Evolutionary conservation across 495 filamentous ascomycete genomes (phyloP), one percentile per base, ranked within the genome.

Genomic region (Astrothelium macrocarpum): DNA sequence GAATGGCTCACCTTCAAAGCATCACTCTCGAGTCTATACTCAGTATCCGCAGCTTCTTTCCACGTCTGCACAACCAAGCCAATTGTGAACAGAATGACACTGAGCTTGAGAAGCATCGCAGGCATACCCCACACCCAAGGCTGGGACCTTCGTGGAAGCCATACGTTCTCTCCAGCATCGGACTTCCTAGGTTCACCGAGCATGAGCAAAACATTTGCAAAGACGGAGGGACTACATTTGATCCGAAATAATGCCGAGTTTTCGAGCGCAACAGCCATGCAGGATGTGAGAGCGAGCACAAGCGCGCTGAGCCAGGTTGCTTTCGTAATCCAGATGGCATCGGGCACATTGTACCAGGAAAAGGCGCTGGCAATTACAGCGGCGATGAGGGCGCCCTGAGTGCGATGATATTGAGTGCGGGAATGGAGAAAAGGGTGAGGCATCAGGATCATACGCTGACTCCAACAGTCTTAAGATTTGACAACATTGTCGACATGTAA

Each of bases 401-500:
- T 10, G 25, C 9, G 16, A 56, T 1, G 5, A 9, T 29, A 12
- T 28, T 4, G 12, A 26, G 20, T 29, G 9, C 26, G 4, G 9
- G 49, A 29, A 26, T 28, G 12, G 10, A 10, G 2, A 28, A 9
- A 10, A 56, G 4, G 20, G n/a, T 5, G n/a, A 28, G 16, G 25
- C 2, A 26, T 5, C 0, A 29, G 7, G 7, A 56, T 4, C 23
- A 28, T 29, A 56, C 49, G 16, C 25, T 56, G 0, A 56, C 7
- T 29, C 49, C 49, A 2, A 56, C 49, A 29, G 49, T 56, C 25
- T 56, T 29, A 2, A 29, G 49, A 56, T 56, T 56, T 20, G 49
- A 56, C 25, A 56, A 10, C 49, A 56, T 56, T 25, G 49, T 56
- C 25, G 23, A 28, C 49, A 56, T 56, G 25, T 56, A 56, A 56